phyloP scores from a whole-genome alignment of 352 stramenopile species.

The Thalassiosira exigua region DNA sequence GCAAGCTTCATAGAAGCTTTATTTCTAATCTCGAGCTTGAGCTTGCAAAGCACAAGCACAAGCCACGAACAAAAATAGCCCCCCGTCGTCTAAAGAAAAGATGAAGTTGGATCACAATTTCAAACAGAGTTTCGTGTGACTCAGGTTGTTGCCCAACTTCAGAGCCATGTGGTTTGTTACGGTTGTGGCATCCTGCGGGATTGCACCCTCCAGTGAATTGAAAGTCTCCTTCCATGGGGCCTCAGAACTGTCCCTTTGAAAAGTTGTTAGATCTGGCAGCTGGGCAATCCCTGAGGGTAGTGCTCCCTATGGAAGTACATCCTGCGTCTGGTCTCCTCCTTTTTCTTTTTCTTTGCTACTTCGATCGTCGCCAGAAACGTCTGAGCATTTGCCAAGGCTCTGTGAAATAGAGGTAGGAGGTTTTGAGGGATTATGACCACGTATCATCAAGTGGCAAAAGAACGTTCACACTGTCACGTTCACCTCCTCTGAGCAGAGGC shows the following conservation, averaged over 20 bases:
- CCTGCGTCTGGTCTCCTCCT: not conserved
- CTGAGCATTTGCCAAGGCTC: conserved; percentile 25
- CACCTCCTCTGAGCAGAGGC: conserved; percentile 12
- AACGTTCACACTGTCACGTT: conserved; percentile 30
- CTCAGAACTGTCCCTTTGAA: not conserved
- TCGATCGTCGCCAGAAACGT: not conserved
- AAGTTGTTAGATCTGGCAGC: not conserved
- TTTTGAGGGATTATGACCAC: conserved; percentile 13
- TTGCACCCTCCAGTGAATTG: not conserved
- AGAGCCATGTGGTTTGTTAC: conserved; percentile 18
- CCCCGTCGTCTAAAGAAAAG: too few species aligned
- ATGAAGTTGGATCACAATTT: not conserved
- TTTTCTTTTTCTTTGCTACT: not conserved
- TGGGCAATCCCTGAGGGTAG: not conserved
- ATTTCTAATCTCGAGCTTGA: not conserved
- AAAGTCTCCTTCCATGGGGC: not conserved
- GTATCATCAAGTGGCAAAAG: not conserved
- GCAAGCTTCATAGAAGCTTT: not conserved
- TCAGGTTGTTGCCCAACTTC: conserved; percentile 35
- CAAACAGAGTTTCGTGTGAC: conserved; percentile 26
- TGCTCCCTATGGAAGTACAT: conserved; percentile 3
- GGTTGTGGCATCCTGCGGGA: conserved; percentile 17
- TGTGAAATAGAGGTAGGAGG: conserved; percentile 25
- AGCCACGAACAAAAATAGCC: too few species aligned
- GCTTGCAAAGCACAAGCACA: not conserved